Base-by-base conservation (phyloP, 441 rosid species). In the Gossypium lobatum region DNA sequence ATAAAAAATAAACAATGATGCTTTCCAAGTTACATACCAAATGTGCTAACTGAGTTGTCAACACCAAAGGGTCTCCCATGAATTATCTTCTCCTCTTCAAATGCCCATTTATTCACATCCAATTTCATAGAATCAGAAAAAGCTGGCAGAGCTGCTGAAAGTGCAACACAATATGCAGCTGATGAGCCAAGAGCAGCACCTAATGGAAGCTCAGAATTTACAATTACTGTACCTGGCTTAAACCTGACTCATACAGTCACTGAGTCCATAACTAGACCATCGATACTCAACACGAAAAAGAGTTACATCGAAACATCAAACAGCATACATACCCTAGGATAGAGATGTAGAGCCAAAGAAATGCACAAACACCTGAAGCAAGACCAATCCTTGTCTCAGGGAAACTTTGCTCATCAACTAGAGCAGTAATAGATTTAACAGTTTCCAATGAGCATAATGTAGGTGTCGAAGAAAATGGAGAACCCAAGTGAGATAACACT, bases 21-120 rank as follows among this genome's bases (percentile, higher is more conserved):
- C 21, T 31, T 62, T 9, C 26, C 21, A 57, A 79, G 67, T 59
- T 68, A 76, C 93, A 72, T 86, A 95, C 99, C 99, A 28, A 85
- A 91, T 76, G 95, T 80, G 88, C 99, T 93, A 78, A 93, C 97
- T n/a, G 97, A 89, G 82, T 93, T 95, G 88, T 95, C 99, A 13
- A 95, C 89, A 72, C 97, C 98, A 11, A 97, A 95, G 50, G 98
- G 99, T 81, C 79, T 91, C 78, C 99, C 99, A 78, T 93, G 98
- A 77, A 93, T 84, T 79, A 93, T 86, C 82, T 89, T 95, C 83
- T 95, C 99, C 3, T 98, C 96, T 88, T 89, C 97, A 53, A 88
- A 89, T 75, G 98, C 99, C 99, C 99, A 95, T 78, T 82, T 87
- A 75, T 93, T 93, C 75, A 62, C 73, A 31, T 89, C 91, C 70